Evolutionary conservation across 768 basidiomycete species (phyloP), one percentile per base, ranked within the genome.

Genomic region (Termitomyces sp.): DNA sequence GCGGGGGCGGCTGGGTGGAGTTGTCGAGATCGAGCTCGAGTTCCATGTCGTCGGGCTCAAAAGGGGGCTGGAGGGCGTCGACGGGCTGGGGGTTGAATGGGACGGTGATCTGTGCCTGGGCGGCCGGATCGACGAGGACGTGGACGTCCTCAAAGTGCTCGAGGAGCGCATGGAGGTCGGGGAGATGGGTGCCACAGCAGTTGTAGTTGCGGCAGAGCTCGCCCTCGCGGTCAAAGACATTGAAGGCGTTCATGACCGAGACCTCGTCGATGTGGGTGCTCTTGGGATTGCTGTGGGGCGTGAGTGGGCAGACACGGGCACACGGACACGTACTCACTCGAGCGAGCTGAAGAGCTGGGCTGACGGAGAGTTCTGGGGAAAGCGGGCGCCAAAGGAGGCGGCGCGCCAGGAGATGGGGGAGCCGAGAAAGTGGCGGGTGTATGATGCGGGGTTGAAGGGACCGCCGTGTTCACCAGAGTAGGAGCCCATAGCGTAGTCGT

Each of bases 101-200:
- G 15, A 81, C 68, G 58, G 76, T 69, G 64, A 81, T 72, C 62
- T 76, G 66, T 12, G 80, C 73, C 4, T 68, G 67, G 4, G 65
- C 69, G 46, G 65, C 64, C 37, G 75, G 76, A 67, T 81, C 77
- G 44, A 87, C 69, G 58, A 90, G 81, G 68, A 95, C 89, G 69
- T 96, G 94, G 48, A 86, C 85, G 59, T 93, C 88, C 66, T 96
- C 94, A 62, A 95, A 94, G 68, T 96, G 94, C 71, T 95, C 92
- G 3, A 96, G 81, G 12, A 96, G 85, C 3, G 91, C 88, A 60
- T 91, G 88, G 0, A 91, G 79, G 65, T 91, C 88, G 33, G 80
- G 64, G 6, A 91, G 77, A 58, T 85, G 78, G 34, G 85, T 74
- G 10, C 92, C 93, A 68, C 94, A 97, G 73, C 94, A 97, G 1